These are phyloP conservation scores for Ceratobasidium sp. DNA, from an alignment of 1,284 basidiomycete genomes.

Conservation along the genomic window DNA sequence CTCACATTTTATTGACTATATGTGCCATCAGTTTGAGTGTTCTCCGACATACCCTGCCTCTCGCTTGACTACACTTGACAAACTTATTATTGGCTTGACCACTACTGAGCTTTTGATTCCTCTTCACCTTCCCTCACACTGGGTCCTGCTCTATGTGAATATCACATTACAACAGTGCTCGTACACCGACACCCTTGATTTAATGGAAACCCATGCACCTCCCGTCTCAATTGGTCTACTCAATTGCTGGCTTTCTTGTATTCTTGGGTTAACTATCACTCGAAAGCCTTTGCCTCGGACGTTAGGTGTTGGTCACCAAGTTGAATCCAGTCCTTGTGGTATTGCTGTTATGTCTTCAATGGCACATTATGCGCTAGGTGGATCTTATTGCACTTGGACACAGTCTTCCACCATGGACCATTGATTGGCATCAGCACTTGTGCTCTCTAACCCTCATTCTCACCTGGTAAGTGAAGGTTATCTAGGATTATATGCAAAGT, in stretches of 20 bases:
- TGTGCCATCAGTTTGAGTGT: conserved; percentile 3
- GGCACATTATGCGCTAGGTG: conserved; percentile 1
- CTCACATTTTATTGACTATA: conserved; percentile 5
- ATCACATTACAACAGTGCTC: conserved; percentile 1
- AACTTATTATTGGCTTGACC: not conserved
- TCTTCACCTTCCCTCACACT: conserved; percentile 13
- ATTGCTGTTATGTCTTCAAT: not conserved
- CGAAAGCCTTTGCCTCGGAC: not conserved
- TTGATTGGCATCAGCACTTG: not conserved
- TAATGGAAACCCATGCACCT: not conserved
- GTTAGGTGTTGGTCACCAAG: not conserved
- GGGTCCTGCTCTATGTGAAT: conserved; percentile 6
- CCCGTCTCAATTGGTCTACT: not conserved
- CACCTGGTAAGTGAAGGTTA: no score
- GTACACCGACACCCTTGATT: conserved; percentile 16
- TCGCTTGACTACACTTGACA: conserved; percentile 3
- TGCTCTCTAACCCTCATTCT: no score
- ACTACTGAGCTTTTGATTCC: conserved; percentile 10
- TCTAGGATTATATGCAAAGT: no score
- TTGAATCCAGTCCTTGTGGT: conserved; percentile 2
- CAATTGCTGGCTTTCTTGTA: conserved; percentile 7
- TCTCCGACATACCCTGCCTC: not conserved
- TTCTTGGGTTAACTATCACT: not conserved
- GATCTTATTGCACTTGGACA: not conserved
- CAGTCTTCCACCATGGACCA: not conserved